phyloP scores from a whole-genome alignment of 768 basidiomycete genomes.

The Auricularia sp. region DNA sequence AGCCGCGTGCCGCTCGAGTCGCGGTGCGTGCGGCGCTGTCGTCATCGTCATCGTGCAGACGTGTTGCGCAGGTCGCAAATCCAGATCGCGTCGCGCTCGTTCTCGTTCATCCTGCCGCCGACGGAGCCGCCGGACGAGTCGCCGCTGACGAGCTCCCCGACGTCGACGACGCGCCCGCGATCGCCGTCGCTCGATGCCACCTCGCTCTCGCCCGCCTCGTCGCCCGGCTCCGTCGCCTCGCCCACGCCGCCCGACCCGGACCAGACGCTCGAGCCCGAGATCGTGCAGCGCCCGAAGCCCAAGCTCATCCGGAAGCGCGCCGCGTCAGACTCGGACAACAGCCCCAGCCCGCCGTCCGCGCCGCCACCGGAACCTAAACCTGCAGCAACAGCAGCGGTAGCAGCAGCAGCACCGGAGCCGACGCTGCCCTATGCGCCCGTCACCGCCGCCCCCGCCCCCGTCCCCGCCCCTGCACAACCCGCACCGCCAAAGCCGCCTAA shows the following conservation, averaged over 20 bases:
- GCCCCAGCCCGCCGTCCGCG: not conserved
- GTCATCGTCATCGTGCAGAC: not conserved
- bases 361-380: not conserved
- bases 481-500: constrained; percentile 50
- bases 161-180: constrained; percentile 50
- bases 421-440: not conserved
- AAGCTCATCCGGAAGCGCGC: not conserved
- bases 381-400: not conserved
- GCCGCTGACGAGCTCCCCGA: constrained; percentile 59
- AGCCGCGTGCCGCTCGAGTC: constrained; percentile 77
- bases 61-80: constrained; percentile 66
- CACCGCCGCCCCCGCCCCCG: constrained; percentile 19
- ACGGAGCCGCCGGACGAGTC: constrained; percentile 71
- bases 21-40: constrained; percentile 63
- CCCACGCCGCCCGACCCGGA: not conserved
- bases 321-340: not conserved
- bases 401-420: not conserved
- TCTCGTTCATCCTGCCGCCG: constrained; percentile 93
- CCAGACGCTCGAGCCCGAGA: not conserved
- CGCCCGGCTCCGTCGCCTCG: constrained; percentile 20
- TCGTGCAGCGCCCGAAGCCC: not conserved
- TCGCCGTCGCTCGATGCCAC: constrained; percentile 80
- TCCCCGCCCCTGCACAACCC: constrained; percentile 36
- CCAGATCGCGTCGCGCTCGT: constrained; percentile 94
- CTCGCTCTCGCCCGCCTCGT: constrained; percentile 73